Evolutionary conservation across 2,329 filamentous ascomycete species (phyloP).

Genomic region (Chrysosporium queenslandicum): DNA sequence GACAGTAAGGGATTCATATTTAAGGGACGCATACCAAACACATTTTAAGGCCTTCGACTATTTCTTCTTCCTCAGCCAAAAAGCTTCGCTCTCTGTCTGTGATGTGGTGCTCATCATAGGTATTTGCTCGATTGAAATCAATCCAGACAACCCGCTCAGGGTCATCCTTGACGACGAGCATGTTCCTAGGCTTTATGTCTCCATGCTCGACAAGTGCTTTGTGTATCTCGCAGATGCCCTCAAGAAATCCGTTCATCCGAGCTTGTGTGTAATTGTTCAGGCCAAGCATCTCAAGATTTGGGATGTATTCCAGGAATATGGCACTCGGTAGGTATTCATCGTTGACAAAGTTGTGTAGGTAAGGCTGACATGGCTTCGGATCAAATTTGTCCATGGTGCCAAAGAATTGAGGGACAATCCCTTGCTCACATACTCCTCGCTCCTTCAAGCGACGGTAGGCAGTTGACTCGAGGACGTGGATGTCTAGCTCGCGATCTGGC

Average conservation of each 20-base stretch:
- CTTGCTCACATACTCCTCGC: slow-evolving; percentile 7
- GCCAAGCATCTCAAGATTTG: slow-evolving; percentile 18
- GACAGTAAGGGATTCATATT: no score
- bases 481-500: not conserved
- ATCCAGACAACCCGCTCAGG: slow-evolving; percentile 19
- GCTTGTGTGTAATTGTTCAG: slow-evolving; percentile 20
- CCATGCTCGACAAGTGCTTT: slow-evolving; percentile 19
- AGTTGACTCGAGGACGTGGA: not conserved
- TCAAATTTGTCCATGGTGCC: slow-evolving; percentile 14
- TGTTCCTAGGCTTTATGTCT: slow-evolving; percentile 23
- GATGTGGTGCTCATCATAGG: not conserved
- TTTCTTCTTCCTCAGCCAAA: not conserved
- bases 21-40: no score
- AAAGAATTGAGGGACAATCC: slow-evolving; percentile 13
- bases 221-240: slow-evolving; percentile 21
- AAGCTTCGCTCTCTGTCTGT: no score
- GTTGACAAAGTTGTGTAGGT: slow-evolving; percentile 7
- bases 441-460: not conserved
- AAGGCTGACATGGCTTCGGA: slow-evolving; percentile 6
- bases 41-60: no score
- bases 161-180: slow-evolving; percentile 19
- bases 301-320: slow-evolving; percentile 24
- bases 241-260: slow-evolving; percentile 16
- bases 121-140: slow-evolving; percentile 21
- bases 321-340: slow-evolving; percentile 16